phyloP scores from a whole-genome alignment of 2,329 filamentous ascomycete species.

The Colletotrichum nymphaeae region DNA sequence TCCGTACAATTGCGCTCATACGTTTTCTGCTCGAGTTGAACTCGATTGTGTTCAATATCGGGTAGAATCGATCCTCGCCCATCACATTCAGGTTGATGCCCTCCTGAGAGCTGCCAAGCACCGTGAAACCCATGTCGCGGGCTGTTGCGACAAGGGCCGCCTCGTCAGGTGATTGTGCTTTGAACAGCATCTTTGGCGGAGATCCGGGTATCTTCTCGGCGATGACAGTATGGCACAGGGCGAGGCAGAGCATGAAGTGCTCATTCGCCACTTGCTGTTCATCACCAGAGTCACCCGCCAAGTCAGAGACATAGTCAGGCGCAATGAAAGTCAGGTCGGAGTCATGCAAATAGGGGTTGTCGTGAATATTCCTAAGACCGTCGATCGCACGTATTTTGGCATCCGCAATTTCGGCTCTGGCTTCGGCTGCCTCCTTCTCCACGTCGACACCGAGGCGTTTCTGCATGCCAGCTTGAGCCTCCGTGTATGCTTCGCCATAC shows the following conservation, averaged over 20 bases:
- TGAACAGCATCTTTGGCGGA: constrained; percentile 91
- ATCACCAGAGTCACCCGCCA: constrained; percentile 79
- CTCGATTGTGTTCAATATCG: constrained; percentile 92
- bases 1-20: constrained; percentile 96
- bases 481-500: constrained; percentile 97
- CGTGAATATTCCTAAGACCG: constrained; percentile 79
- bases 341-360: constrained; percentile 92
- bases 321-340: constrained; percentile 93
- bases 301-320: constrained; percentile 86
- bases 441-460: constrained; percentile 89
- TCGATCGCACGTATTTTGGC: constrained; percentile 80
- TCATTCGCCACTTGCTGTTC: constrained; percentile 84
- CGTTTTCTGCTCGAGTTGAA: constrained; percentile 97
- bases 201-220: constrained; percentile 92
- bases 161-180: constrained; percentile 96
- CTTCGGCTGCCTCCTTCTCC: constrained; percentile 80
- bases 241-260: constrained; percentile 93
- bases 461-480: constrained; percentile 96
- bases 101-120: constrained; percentile 82
- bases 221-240: constrained; percentile 97
- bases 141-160: constrained; percentile 94
- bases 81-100: constrained; percentile 88
- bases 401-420: constrained; percentile 80
- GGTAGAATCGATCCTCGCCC: constrained; percentile 86
- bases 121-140: constrained; percentile 93